Evolutionary conservation across 208 protist species (phyloP).

Genomic region (Leishmania arabica): DNA sequence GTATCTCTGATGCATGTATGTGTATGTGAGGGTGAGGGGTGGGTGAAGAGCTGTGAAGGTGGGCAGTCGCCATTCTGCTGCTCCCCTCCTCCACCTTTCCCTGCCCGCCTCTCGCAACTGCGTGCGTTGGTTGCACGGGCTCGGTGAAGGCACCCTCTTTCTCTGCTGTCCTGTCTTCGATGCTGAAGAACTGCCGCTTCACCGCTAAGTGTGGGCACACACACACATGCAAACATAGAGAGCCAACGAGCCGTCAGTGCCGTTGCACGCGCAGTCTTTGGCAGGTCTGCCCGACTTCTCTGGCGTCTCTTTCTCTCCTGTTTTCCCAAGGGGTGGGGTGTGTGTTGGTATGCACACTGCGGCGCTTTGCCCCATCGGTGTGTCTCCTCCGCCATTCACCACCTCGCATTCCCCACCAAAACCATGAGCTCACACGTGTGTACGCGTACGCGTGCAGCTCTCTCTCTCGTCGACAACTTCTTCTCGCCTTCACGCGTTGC

Average conservation of each 20-base stretch:
- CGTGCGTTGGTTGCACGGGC: background rate
- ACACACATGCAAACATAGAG: background rate
- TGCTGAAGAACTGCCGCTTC: background rate
- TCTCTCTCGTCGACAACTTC: background rate
- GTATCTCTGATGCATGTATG: background rate
- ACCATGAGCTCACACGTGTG: background rate
- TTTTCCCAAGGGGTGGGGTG: background rate
- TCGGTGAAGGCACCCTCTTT: background rate
- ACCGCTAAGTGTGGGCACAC: background rate
- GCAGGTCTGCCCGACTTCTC: background rate
- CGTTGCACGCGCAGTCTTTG: background rate
- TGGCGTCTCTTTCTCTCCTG: background rate
- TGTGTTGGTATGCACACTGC: background rate
- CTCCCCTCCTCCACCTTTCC: background rate
- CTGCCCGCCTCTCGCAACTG: background rate
- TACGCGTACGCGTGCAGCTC: background rate
- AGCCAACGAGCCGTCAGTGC: background rate
- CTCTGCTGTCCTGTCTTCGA: background rate
- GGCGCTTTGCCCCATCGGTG: background rate
- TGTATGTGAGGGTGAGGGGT: background rate
- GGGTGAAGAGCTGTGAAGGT: background rate
- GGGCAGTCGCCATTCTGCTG: background rate
- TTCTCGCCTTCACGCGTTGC: background rate
- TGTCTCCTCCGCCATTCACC: background rate
- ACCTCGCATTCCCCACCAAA: background rate